Percentiles rank a stretch among this genome's conserved stretches.
Evolutionary conservation across 2,329 filamentous ascomycete species (phyloP).

Genomic region (Aspergillus uvarum): DNA sequence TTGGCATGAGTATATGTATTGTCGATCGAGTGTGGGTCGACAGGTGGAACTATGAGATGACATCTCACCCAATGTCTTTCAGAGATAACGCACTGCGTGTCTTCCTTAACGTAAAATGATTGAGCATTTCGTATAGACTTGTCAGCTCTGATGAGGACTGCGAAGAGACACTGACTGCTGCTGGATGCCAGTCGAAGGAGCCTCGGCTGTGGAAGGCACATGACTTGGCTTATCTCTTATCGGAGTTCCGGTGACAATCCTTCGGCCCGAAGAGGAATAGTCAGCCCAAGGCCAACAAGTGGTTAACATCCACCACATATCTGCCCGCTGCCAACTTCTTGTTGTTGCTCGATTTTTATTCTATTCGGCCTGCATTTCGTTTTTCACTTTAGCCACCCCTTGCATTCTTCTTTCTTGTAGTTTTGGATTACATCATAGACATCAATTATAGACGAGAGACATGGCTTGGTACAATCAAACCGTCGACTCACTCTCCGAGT

Average conservation of each 20-base stretch:
- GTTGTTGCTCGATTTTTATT: neutral
- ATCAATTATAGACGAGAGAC: neutral
- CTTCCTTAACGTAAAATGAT: too few relatives aligned
- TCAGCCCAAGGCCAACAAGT: neutral
- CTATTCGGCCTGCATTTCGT: neutral
- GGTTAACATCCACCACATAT: neutral
- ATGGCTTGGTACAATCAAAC: constrained; percentile 39
- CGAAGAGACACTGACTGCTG: too few relatives aligned
- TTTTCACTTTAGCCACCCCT: neutral
- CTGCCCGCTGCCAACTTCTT: neutral
- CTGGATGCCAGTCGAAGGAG: neutral
- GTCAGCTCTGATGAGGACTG: too few relatives aligned
- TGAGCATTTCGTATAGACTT: too few relatives aligned
- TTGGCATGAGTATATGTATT: too few relatives aligned
- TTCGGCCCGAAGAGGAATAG: neutral
- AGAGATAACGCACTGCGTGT: too few relatives aligned
- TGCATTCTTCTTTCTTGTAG: neutral
- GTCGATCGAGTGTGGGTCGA: too few relatives aligned
- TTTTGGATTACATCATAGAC: neutral
- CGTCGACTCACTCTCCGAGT: constrained; percentile 35
- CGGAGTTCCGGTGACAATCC: neutral
- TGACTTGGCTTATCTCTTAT: neutral
- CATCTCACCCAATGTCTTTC: too few relatives aligned
- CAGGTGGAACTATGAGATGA: too few relatives aligned
- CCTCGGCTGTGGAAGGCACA: neutral